Evolutionary conservation across 352 stramenopile genomes (phyloP).

Genomic region (Phytophthora cactorum): DNA sequence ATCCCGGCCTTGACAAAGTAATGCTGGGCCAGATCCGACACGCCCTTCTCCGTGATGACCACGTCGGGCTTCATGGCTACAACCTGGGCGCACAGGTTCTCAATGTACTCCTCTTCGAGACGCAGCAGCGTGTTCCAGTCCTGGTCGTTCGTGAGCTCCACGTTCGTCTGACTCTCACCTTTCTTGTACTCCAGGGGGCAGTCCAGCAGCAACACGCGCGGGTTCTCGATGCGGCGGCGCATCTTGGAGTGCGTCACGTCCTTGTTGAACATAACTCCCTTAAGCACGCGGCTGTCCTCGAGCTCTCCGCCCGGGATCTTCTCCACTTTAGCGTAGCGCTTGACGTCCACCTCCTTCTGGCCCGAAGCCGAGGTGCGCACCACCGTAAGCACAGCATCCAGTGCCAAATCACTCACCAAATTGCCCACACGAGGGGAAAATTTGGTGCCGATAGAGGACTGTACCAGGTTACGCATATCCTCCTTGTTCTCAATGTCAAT

Average conservation of each 20-base stretch:
- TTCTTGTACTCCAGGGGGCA: slow-evolving; percentile 99
- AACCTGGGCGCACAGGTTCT: slow-evolving; percentile 99
- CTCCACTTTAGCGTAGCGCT: slow-evolving; percentile 99
- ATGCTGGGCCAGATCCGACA: slow-evolving; percentile 99
- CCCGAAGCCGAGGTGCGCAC: slow-evolving; percentile 84
- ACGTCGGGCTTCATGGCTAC: slow-evolving; percentile 99
- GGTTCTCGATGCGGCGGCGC: slow-evolving; percentile 98
- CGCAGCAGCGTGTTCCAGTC: slow-evolving; percentile 98
- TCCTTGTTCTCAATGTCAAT: slow-evolving; percentile 97
- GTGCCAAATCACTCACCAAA: slow-evolving; percentile 96
- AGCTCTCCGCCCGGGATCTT: slow-evolving; percentile 99
- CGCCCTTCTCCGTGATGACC: slow-evolving; percentile 99
- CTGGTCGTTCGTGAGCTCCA: slow-evolving; percentile 99
- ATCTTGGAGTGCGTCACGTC: slow-evolving; percentile 99
- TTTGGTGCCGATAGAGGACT: slow-evolving; percentile 98
- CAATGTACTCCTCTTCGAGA: slow-evolving; percentile 99
- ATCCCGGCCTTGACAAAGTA: slow-evolving; percentile 99
- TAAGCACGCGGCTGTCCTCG: slow-evolving; percentile 94
- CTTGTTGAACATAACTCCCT: slow-evolving; percentile 99
- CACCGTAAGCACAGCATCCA: slow-evolving; percentile 97
- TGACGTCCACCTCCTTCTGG: slow-evolving; percentile 98
- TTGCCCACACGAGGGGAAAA: slow-evolving; percentile 98
- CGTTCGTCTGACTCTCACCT: slow-evolving; percentile 96
- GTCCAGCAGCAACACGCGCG: slow-evolving; percentile 98
- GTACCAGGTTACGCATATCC: slow-evolving; percentile 96